Evolutionary conservation across 352 stramenopile genomes (phyloP).

Genomic region (Phytopythium oedochilum): DNA sequence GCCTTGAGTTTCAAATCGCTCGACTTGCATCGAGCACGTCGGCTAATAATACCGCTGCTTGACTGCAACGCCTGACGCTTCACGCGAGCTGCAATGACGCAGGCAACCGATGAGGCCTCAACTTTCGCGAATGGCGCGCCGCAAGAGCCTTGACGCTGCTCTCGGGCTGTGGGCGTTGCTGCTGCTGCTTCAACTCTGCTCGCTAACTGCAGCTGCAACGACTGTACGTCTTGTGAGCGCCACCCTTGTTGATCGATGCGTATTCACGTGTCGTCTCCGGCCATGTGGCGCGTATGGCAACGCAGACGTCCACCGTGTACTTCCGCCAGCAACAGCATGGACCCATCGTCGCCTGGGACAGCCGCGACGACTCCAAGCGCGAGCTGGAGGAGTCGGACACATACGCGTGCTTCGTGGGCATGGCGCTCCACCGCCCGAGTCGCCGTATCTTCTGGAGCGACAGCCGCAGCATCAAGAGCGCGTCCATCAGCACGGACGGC

Average conservation of each 20-base stretch:
- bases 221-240: neutral
- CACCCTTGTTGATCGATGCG: neutral
- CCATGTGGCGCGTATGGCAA: neutral
- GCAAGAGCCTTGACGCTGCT: neutral
- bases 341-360: slow-evolving; percentile 53
- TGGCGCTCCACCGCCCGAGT: slow-evolving; percentile 32
- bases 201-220: neutral
- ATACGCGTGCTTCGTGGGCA: slow-evolving; percentile 40
- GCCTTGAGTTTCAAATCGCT: no score
- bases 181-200: neutral
- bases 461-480: slow-evolving; percentile 31
- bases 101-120: no score
- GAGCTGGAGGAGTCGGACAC: slow-evolving; percentile 30
- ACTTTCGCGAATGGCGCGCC: neutral
- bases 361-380: slow-evolving; percentile 20
- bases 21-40: neutral
- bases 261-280: neutral
- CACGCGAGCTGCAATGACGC: no score
- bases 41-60: neutral
- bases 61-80: no score
- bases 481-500: slow-evolving; percentile 2
- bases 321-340: slow-evolving; percentile 45
- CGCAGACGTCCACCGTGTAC: slow-evolving; percentile 53
- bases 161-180: neutral
- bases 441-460: slow-evolving; percentile 59